A percentile compares a stretch with the other conserved stretches of the same genome.
These are phyloP conservation scores for Dinochytrium kinnereticum DNA, from an alignment of 371 early-diverging fungal species.

Conservation along the genomic window DNA sequence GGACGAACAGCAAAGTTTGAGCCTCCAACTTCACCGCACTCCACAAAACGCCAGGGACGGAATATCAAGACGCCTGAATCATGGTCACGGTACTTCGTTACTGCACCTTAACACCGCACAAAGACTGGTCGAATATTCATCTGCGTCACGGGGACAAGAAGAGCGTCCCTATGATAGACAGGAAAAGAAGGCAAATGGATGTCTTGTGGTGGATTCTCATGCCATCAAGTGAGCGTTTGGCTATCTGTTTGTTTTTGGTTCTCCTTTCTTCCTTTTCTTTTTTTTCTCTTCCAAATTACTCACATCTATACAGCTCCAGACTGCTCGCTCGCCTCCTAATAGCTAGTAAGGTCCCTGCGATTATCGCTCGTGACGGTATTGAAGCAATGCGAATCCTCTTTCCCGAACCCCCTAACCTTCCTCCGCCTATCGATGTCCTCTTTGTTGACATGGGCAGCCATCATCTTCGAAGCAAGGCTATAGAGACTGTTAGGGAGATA, in stretches of 20 bases:
- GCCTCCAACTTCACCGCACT: no score
- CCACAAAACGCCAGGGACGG: no score
- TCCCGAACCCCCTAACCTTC: neutral
- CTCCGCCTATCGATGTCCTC: slow-evolving; percentile 12
- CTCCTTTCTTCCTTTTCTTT: neutral
- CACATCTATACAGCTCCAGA: neutral
- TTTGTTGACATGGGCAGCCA: slow-evolving; percentile 27
- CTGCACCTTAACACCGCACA: no score
- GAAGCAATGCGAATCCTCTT: neutral
- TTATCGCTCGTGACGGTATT: neutral
- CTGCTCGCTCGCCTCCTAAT: neutral
- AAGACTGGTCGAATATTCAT: no score
- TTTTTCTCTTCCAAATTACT: neutral
- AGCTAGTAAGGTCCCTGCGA: neutral
- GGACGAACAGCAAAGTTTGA: no score
- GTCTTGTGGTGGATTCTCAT: neutral
- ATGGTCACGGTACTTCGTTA: no score
- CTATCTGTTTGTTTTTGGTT: neutral
- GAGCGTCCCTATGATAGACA: no score
- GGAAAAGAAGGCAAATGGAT: neutral
- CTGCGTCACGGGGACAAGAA: no score
- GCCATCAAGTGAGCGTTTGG: neutral
- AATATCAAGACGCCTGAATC: no score
- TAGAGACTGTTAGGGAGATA: no score
- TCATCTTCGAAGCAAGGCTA: no score